These are phyloP conservation scores for Colletotrichum paranaense DNA, from an alignment of 2,329 filamentous ascomycete genomes.

Conservation along the genomic window DNA sequence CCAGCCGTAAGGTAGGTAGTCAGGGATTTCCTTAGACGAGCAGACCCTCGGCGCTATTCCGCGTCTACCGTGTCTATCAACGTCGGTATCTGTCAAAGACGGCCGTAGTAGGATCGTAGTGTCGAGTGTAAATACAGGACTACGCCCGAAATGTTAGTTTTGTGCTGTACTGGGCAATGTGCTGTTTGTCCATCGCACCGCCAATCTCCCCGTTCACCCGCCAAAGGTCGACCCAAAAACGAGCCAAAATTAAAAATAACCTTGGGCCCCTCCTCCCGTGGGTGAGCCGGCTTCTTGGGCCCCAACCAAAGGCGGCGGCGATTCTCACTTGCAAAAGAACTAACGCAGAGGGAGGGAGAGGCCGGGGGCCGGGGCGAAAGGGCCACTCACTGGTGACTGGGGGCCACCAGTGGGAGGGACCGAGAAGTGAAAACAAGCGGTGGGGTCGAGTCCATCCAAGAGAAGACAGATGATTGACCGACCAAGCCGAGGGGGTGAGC, in stretches of 20 bases:
- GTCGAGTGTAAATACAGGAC: not conserved
- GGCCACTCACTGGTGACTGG: not conserved
- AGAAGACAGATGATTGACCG: not conserved
- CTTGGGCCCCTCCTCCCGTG: conserved; percentile 27
- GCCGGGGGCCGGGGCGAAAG: conserved; percentile 4
- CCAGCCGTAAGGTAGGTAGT: not conserved
- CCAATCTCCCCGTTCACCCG: conserved; percentile 16
- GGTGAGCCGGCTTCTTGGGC: conserved; percentile 35
- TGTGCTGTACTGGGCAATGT: not conserved
- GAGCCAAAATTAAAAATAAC: conserved; percentile 28
- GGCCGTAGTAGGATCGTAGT: not conserved
- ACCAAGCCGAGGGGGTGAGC: not conserved
- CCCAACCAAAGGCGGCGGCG: conserved; percentile 28
- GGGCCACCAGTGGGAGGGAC: not conserved
- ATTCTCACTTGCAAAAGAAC: conserved; percentile 9
- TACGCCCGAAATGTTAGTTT: not conserved
- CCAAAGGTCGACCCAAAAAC: conserved; percentile 13
- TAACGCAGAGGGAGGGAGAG: conserved; percentile 14
- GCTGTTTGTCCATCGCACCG: not conserved
- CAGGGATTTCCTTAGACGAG: not conserved
- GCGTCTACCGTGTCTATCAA: not conserved
- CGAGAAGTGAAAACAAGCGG: not conserved
- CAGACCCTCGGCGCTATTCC: not conserved
- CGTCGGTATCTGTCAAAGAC: not conserved
- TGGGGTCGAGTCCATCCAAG: not conserved